A percentile compares a stretch with the other conserved stretches of the same genome.
These are phyloP conservation scores for Cucurbita argyrosperma DNA, from an alignment of 306 rosid genomes.

Conservation along the genomic window DNA sequence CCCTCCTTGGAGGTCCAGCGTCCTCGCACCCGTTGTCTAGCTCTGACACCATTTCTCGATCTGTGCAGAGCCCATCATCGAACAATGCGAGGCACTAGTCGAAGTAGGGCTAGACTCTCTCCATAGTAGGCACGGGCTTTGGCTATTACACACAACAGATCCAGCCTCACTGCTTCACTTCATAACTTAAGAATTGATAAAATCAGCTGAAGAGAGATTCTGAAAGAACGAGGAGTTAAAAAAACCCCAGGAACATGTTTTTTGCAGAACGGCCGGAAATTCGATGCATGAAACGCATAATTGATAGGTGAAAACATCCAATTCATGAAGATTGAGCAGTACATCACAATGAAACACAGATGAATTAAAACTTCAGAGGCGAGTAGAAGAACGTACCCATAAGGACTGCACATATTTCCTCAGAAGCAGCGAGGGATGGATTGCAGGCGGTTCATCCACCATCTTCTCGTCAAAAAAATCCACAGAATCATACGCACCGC, in stretches of 20 bases:
- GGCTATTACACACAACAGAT: background rate
- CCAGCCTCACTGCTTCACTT: background rate
- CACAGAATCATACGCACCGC: slow-evolving; percentile 8
- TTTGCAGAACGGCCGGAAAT: background rate
- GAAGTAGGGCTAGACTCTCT: too few relatives aligned
- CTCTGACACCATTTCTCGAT: too few relatives aligned
- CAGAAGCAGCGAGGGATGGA: slow-evolving; percentile 41
- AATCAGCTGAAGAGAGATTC: background rate
- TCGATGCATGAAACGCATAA: background rate
- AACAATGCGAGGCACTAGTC: too few relatives aligned
- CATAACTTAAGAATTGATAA: background rate
- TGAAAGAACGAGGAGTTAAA: background rate
- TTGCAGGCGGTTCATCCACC: slow-evolving; percentile 38
- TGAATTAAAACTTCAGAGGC: background rate
- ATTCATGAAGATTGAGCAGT: background rate
- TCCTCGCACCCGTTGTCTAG: too few relatives aligned
- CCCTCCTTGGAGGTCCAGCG: too few relatives aligned
- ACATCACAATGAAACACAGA: background rate
- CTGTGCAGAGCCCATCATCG: too few relatives aligned
- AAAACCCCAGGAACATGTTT: background rate
- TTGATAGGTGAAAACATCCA: background rate
- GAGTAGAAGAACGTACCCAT: slow-evolving; percentile 28
- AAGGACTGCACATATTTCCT: slow-evolving; percentile 52
- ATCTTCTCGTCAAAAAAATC: slow-evolving; percentile 29
- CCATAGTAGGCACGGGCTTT: too few relatives aligned